Evolutionary conservation across 73 alveolate genomes (phyloP).

Genomic region (Durusdinium trenchii): DNA sequence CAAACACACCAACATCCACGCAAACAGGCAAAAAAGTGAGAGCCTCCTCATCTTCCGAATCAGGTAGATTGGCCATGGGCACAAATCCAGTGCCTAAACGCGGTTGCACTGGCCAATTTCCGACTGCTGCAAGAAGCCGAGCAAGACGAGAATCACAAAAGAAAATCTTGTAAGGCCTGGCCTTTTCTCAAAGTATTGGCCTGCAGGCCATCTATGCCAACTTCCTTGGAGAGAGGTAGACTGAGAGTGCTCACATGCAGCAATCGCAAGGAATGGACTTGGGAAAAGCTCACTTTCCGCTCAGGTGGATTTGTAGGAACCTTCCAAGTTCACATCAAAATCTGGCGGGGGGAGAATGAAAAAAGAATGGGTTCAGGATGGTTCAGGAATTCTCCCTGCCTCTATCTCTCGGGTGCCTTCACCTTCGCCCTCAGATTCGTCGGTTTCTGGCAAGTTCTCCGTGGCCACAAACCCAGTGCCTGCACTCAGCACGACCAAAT

Average conservation of each 20-base stretch:
- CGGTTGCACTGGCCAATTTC: background rate
- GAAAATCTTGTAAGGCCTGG: conserved; percentile 1
- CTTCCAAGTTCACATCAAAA: background rate
- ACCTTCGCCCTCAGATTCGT: conserved; percentile 11
- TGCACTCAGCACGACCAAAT: background rate
- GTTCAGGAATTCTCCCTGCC: background rate
- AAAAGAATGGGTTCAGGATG: background rate
- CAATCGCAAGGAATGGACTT: background rate
- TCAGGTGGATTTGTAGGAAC: background rate
- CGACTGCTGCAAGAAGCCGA: background rate
- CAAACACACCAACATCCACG: too few species aligned
- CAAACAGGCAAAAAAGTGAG: background rate
- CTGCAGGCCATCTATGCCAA: background rate
- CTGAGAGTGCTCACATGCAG: background rate
- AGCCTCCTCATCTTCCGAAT: conserved; percentile 67
- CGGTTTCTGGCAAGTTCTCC: conserved; percentile 28
- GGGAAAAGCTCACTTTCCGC: conserved; percentile 32
- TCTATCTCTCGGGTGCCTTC: conserved; percentile 8
- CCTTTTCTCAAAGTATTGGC: background rate
- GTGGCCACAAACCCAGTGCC: conserved; percentile 47
- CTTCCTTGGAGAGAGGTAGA: background rate
- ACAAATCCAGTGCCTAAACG: conserved; percentile 75
- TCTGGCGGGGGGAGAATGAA: background rate
- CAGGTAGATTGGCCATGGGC: conserved; percentile 45
- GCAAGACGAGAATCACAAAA: background rate